Evolutionary conservation across 2,329 filamentous ascomycete genomes (phyloP), one percentile per base, ranked within the genome.

Genomic region (Pseudopyrenochaeta lycopersici): DNA sequence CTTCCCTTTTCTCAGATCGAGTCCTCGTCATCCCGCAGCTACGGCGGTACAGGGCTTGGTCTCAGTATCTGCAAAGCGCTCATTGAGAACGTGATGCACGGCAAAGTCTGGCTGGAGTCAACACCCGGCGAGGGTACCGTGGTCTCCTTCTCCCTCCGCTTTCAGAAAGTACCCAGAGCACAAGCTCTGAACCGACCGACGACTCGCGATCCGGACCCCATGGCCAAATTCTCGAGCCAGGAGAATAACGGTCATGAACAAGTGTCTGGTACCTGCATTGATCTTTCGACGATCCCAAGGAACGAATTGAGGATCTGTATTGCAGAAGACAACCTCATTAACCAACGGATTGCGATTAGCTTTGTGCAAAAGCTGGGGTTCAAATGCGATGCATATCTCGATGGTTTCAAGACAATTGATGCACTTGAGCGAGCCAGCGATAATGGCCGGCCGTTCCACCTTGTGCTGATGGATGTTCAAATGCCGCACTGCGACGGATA

Each of bases 401-500:
- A 98, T 71, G 94, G 94, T 0, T 84, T 90, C 57, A 91, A 93
- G 76, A 92, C 93, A 0, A 90, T 97, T 12, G 90, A 96, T 67
- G 93, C 91, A 0, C 79, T 97, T n/a, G 87, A 89, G 7, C 80
- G 85, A 45, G 90, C 88, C 58, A 89, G 90, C 3, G 82, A 80
- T 39, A 88, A 90, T 58, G 89, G 88, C 1, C 81, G 81, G 7
- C 93, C 92, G 0, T 97, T 96, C 77, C 92, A 97, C 68, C 84
- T 97, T 29, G 89, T 96, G 35, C 84, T 97, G 39, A 97, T 97
- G 93, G 93, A 97, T 72, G 92, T 96, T 3, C 92, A 97, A 77
- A 97, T 97, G 93, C 93, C 93, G 0, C 87, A 96, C 3, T 84
- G 96, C 7, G 93, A 97, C 72, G 93, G 93, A 5, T 97, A 97